phyloP scores from a whole-genome alignment of 1,139 yeast species.

The Yamadazyma dushanensis region DNA sequence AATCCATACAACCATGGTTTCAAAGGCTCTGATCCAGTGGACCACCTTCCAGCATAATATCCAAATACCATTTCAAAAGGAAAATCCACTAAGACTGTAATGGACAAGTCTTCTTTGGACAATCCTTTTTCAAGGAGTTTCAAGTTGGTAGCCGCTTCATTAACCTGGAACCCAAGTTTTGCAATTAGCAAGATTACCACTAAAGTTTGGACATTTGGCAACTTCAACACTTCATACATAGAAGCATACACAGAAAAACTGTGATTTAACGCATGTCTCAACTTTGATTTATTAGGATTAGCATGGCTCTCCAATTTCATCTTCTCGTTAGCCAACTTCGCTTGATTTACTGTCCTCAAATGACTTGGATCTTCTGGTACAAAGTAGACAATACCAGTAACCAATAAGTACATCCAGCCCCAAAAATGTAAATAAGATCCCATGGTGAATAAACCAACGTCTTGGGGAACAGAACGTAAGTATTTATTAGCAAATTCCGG shows the following conservation, averaged over 20 bases:
- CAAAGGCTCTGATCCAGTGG: constrained; percentile 68
- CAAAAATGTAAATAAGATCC: constrained; percentile 76
- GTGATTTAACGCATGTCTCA: constrained; percentile 26
- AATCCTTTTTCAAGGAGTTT: constrained; percentile 92
- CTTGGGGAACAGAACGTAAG: constrained; percentile 58
- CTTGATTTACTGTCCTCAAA: constrained; percentile 40
- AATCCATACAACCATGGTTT: constrained; percentile 91
- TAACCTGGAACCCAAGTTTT: constrained; percentile 91
- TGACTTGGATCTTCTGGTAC: constrained; percentile 70
- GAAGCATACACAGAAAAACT: constrained; percentile 57
- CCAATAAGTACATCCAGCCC: constrained; percentile 69
- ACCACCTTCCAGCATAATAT: constrained; percentile 95
- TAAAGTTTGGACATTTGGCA: constrained; percentile 75
- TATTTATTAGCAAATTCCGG: constrained; percentile 91
- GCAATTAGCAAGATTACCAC: constrained; percentile 75
- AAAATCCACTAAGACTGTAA: constrained; percentile 89
- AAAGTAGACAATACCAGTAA: constrained; percentile 61
- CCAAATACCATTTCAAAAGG: constrained; percentile 96
- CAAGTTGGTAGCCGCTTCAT: constrained; percentile 92
- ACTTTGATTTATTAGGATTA: constrained; percentile 22
- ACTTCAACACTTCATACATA: constrained; percentile 73
- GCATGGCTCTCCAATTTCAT: constrained; percentile 20
- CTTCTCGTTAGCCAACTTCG: constrained; percentile 36
- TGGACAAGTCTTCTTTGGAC: constrained; percentile 88
- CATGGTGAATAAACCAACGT: constrained; percentile 67